Conservation (phyloP, 1,284 basidiomycete genomes). For the Meira nashicola region DNA sequence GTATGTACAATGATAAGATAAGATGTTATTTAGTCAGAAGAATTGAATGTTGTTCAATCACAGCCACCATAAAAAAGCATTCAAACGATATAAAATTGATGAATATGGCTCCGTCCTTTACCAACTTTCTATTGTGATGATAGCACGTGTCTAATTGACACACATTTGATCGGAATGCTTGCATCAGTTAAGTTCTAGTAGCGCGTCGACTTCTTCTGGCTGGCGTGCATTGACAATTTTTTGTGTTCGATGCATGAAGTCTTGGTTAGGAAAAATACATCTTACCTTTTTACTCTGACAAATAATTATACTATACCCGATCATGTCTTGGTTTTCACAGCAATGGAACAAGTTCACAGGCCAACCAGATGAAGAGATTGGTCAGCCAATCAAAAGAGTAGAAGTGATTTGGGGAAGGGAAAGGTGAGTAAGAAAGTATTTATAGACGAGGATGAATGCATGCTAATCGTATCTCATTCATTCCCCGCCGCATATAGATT, state of each 20-base stretch:
- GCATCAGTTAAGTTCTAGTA: no score
- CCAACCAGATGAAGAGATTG: not conserved
- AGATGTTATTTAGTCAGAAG: no score
- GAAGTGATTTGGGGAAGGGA: constrained; percentile 45
- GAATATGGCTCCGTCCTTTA: no score
- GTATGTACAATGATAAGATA: no score
- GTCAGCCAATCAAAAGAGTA: constrained; percentile 24
- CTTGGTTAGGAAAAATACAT: no score
- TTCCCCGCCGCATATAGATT: not conserved
- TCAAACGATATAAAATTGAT: no score
- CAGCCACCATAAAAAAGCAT: no score
- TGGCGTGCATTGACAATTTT: not conserved
- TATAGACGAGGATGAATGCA: not conserved
- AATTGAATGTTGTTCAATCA: no score
- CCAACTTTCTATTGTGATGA: no score
- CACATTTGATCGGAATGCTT: no score
- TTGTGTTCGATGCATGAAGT: not conserved
- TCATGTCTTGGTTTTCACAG: constrained; percentile 52
- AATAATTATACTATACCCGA: not conserved
- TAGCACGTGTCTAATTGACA: no score
- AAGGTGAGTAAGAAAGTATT: constrained; percentile 21
- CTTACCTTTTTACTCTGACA: no score
- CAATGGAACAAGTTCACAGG: constrained; percentile 40
- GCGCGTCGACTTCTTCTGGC: not conserved
- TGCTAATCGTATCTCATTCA: not conserved